These are phyloP conservation scores for Mycena capillaripes DNA, from an alignment of 768 basidiomycete species.

Conservation along the genomic window DNA sequence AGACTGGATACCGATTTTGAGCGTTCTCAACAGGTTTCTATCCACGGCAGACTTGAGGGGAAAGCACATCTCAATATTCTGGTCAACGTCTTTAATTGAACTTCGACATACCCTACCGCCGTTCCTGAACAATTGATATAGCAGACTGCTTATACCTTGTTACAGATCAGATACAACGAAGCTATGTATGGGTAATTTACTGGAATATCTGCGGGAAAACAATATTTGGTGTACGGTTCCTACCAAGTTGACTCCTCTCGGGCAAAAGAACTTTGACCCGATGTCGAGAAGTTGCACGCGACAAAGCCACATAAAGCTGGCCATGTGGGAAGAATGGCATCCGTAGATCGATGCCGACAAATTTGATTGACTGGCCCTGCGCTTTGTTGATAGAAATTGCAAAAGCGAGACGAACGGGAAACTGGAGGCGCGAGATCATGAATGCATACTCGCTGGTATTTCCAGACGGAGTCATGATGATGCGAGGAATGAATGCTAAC, in stretches of 20 bases:
- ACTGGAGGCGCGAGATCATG: neutral
- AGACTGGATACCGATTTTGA: too few relatives aligned
- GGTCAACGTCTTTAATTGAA: too few relatives aligned
- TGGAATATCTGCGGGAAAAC: neutral
- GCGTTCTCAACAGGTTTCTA: too few relatives aligned
- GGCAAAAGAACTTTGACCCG: neutral
- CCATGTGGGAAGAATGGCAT: neutral
- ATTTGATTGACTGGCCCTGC: neutral
- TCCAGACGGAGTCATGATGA: neutral
- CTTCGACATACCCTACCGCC: too few relatives aligned
- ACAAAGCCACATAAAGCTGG: neutral
- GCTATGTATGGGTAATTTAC: too few relatives aligned
- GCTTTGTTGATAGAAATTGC: neutral
- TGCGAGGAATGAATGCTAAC: neutral
- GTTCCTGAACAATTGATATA: too few relatives aligned
- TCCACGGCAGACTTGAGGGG: too few relatives aligned
- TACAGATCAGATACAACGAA: too few relatives aligned
- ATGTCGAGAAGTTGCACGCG: neutral
- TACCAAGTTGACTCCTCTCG: neutral
- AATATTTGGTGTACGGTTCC: neutral
- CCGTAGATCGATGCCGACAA: neutral
- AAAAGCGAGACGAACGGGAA: neutral
- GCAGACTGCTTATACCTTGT: too few relatives aligned
- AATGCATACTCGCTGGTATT: neutral
- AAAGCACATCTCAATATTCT: too few relatives aligned